phyloP scores from a whole-genome alignment of 2,329 filamentous ascomycete genomes.

The Sarocladiaceae sp. region DNA sequence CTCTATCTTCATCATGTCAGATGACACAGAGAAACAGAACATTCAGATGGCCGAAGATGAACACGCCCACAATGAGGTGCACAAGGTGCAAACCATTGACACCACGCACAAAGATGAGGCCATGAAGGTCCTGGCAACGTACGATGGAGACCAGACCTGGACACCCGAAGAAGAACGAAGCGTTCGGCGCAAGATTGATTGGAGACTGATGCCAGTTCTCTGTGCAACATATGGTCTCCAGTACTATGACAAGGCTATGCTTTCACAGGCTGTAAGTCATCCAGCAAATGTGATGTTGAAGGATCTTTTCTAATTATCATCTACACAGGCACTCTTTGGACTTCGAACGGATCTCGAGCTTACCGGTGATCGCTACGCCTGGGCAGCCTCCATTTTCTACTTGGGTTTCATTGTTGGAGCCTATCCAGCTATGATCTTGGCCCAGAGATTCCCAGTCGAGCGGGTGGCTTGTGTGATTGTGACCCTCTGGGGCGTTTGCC shows the following conservation, averaged over 20 bases:
- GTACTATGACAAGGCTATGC: conserved; percentile 47
- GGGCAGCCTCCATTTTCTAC: conserved; percentile 40
- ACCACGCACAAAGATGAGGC: conserved; percentile 82
- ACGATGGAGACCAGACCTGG: conserved; percentile 33
- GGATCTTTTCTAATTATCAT: no score
- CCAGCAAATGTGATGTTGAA: no score
- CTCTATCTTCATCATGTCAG: neutral
- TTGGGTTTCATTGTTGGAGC: conserved; percentile 41
- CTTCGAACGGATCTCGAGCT: conserved; percentile 10
- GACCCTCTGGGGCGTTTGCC: conserved; percentile 27
- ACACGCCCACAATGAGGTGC: neutral
- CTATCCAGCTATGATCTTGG: conserved; percentile 34
- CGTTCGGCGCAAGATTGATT: conserved; percentile 19
- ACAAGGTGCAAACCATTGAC: conserved; percentile 29
- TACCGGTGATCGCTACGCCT: conserved; percentile 36
- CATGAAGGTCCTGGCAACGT: conserved; percentile 42
- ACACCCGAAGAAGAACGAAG: conserved; percentile 34
- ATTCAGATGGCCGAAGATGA: conserved; percentile 4
- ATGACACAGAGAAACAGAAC: neutral
- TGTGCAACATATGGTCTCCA: conserved; percentile 39
- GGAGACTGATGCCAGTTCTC: conserved; percentile 35
- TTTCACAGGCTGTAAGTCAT: conserved; percentile 41
- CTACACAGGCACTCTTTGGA: conserved; percentile 6
- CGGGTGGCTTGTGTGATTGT: conserved; percentile 30
- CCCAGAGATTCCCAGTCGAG: conserved; percentile 39